Conservation (phyloP, 1,139 yeast species). For the Suhomyces taliae region DNA sequence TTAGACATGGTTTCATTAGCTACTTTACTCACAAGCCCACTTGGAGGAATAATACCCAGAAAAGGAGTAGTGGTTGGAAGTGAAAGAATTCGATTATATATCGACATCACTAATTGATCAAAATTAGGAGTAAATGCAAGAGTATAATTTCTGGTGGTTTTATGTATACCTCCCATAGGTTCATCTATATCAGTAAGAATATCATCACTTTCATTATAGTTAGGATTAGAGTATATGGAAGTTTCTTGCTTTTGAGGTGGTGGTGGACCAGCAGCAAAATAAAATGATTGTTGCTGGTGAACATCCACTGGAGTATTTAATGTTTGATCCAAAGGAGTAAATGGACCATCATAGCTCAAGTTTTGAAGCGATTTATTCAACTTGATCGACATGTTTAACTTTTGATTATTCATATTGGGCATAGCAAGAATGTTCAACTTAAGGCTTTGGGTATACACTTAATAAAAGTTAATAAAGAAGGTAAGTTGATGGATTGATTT, state of each 20-base stretch:
- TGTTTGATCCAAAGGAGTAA: constrained; percentile 49
- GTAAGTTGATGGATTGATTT: no score
- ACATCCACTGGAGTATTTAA: constrained; percentile 43
- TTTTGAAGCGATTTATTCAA: constrained; percentile 30
- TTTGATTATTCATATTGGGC: constrained; percentile 25
- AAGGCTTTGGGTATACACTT: no score
- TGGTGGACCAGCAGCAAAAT: constrained; percentile 9
- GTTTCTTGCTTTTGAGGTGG: constrained; percentile 7
- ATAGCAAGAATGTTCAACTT: neutral
- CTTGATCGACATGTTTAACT: constrained; percentile 31
- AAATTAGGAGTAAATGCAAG: constrained; percentile 37
- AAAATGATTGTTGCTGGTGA: constrained; percentile 11
- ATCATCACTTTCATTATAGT: constrained; percentile 45
- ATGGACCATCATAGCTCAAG: constrained; percentile 33
- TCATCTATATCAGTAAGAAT: constrained; percentile 44
- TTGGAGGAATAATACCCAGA: constrained; percentile 44
- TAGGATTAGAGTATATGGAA: constrained; percentile 30
- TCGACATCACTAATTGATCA: constrained; percentile 38
- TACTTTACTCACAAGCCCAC: constrained; percentile 46
- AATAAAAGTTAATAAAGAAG: no score
- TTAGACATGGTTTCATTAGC: constrained; percentile 42
- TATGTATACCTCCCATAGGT: constrained; percentile 18
- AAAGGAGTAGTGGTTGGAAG: constrained; percentile 51
- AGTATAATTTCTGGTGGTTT: constrained; percentile 33
- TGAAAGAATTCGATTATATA: constrained; percentile 37